phyloP scores from a whole-genome alignment of 441 rosid genomes.

The Adansonia grandidieri region DNA sequence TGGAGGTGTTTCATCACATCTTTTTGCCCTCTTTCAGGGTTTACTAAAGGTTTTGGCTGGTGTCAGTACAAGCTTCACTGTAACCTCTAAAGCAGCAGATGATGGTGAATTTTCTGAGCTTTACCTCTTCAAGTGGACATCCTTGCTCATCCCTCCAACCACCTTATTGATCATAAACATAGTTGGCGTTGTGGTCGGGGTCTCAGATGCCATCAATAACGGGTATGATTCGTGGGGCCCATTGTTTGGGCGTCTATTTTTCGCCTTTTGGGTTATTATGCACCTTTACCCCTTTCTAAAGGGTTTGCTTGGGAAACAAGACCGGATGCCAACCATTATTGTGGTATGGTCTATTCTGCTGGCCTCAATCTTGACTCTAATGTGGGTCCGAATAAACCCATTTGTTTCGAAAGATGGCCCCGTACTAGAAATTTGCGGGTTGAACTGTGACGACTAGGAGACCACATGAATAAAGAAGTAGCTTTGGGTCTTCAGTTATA shows the following conservation, averaged over 20 bases:
- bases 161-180: conserved; percentile 60
- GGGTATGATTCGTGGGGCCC: conserved; percentile 84
- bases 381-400: conserved; percentile 72
- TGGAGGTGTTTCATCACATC: conserved; percentile 73
- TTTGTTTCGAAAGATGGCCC: conserved; percentile 62
- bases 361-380: conserved; percentile 58
- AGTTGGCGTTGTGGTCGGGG: conserved; percentile 61
- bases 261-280: conserved; percentile 72
- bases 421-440: conserved; percentile 58
- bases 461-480: conserved; percentile 28
- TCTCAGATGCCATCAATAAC: conserved; percentile 69
- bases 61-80: conserved; percentile 68
- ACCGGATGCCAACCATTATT: conserved; percentile 65
- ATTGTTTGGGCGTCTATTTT: conserved; percentile 64
- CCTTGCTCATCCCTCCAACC: conserved; percentile 64
- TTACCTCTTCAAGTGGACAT: conserved; percentile 75
- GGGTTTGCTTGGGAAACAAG: conserved; percentile 68
- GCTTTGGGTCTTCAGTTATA: conserved; percentile 23
- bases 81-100: conserved; percentile 73
- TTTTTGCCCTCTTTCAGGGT: conserved; percentile 77
- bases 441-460: conserved; percentile 57
- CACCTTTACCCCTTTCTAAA: conserved; percentile 75
- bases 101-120: conserved; percentile 73
- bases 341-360: conserved; percentile 64
- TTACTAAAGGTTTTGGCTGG: conserved; percentile 72